Conservation (phyloP, 2,329 filamentous ascomycete species). For the Diaporthe sp. region DNA sequence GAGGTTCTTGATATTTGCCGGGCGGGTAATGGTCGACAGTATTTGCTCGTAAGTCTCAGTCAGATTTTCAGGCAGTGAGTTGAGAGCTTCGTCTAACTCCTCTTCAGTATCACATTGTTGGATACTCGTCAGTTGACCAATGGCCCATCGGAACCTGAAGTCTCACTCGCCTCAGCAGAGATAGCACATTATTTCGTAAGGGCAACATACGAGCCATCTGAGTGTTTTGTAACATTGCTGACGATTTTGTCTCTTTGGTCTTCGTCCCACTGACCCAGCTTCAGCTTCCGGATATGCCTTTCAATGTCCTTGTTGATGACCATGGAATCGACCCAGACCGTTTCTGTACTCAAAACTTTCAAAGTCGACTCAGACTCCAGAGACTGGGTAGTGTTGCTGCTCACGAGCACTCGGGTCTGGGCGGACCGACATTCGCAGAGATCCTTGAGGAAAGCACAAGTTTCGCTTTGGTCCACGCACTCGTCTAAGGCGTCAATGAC, state of each 20-base stretch:
- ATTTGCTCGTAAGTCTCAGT: background rate
- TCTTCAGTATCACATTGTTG: background rate
- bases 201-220: background rate
- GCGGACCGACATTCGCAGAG: background rate
- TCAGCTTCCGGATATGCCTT: background rate
- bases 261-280: background rate
- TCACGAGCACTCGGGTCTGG: background rate
- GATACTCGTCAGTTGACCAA: background rate
- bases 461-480: background rate
- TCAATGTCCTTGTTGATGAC: background rate
- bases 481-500: background rate
- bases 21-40: background rate
- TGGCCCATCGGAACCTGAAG: background rate
- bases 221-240: background rate
- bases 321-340: background rate
- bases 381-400: background rate
- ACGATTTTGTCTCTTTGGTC: background rate
- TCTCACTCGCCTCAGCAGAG: background rate
- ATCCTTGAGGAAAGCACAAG: background rate
- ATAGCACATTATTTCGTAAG: background rate
- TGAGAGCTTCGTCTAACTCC: background rate
- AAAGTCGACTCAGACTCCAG: background rate
- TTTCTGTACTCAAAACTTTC: background rate
- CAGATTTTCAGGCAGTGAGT: background rate
- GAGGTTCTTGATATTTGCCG: background rate